phyloP scores from a whole-genome alignment of 2,329 filamentous ascomycete genomes.

The Chaetomiaceae sp. region DNA sequence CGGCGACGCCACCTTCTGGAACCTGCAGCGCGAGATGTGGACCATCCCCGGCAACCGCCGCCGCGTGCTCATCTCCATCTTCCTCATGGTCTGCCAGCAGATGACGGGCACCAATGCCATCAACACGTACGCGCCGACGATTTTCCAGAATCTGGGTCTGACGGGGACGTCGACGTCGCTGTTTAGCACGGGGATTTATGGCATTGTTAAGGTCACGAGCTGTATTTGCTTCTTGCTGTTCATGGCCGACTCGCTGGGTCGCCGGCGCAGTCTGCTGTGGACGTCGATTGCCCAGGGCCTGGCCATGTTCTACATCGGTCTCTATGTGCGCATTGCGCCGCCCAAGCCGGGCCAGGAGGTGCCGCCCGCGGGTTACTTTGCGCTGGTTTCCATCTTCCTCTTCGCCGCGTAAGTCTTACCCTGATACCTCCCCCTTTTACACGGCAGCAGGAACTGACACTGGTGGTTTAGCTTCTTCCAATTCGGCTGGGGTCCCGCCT shows the following conservation, averaged over 20 bases:
- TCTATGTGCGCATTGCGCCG: slow-evolving; percentile 57
- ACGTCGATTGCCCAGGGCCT: slow-evolving; percentile 56
- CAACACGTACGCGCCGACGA: slow-evolving; percentile 34
- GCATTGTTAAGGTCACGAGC: slow-evolving; percentile 56
- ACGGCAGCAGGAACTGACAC: neutral
- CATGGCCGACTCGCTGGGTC: slow-evolving; percentile 56
- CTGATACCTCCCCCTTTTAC: neutral
- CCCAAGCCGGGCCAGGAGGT: slow-evolving; percentile 46
- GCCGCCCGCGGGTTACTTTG: slow-evolving; percentile 58
- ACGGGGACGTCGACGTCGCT: slow-evolving; percentile 48
- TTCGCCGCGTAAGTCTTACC: slow-evolving; percentile 41
- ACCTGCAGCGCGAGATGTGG: slow-evolving; percentile 62
- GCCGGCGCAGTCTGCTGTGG: slow-evolving; percentile 54
- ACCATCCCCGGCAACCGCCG: slow-evolving; percentile 44
- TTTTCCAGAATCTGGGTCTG: slow-evolving; percentile 34
- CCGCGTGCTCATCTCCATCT: slow-evolving; percentile 43
- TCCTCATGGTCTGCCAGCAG: slow-evolving; percentile 64
- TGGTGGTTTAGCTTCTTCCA: slow-evolving; percentile 42
- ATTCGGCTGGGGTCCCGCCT: slow-evolving; percentile 62
- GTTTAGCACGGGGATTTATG: slow-evolving; percentile 60
- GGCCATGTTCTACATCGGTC: slow-evolving; percentile 62
- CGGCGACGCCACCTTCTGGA: slow-evolving; percentile 49
- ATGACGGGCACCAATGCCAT: slow-evolving; percentile 50
- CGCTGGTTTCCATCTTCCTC: slow-evolving; percentile 62
- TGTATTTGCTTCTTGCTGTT: slow-evolving; percentile 57